A percentile compares a stretch with the other conserved stretches of the same genome.
Conservation (phyloP, 2,329 filamentous ascomycete species). For the Alternaria ethzedia region DNA sequence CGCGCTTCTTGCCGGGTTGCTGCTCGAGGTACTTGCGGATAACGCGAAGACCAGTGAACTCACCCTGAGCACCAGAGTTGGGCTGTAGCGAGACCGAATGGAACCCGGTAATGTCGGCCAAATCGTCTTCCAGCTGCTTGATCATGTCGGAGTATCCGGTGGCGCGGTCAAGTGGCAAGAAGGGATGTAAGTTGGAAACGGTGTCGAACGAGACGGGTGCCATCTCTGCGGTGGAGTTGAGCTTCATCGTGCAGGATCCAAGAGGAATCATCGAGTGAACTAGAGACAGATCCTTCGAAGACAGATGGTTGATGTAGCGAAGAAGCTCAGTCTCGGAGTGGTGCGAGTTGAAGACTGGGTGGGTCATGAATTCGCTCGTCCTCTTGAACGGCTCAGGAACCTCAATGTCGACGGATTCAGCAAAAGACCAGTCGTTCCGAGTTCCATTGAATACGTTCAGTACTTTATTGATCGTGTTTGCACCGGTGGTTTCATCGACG, state of each 20-base stretch:
- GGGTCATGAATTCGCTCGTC: conserved; percentile 78
- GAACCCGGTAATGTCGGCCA: conserved; percentile 87
- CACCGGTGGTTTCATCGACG: conserved; percentile 74
- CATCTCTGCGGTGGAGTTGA: conserved; percentile 95
- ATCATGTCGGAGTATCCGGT: conserved; percentile 75
- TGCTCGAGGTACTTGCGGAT: conserved; percentile 85
- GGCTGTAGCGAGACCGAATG: conserved; percentile 88
- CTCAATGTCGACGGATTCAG: conserved; percentile 23
- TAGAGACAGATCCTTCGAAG: conserved; percentile 92
- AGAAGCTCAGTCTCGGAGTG: conserved; percentile 95
- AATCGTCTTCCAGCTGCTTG: conserved; percentile 73
- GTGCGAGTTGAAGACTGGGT: conserved; percentile 93
- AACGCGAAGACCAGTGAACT: conserved; percentile 87
- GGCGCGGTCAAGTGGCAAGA: conserved; percentile 68
- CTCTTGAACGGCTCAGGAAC: conserved; percentile 67
- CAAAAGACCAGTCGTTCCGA: conserved; percentile 36
- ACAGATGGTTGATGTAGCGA: conserved; percentile 89
- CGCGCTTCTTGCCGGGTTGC: conserved; percentile 71
- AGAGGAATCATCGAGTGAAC: conserved; percentile 98
- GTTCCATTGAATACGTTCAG: conserved; percentile 61
- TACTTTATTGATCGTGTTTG: conserved; percentile 63
- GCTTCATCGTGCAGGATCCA: conserved; percentile 98
- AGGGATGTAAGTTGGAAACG: conserved; percentile 82
- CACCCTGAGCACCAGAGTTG: conserved; percentile 94
- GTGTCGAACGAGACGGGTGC: conserved; percentile 78